Conservation (phyloP, 2,329 filamentous ascomycete species). For the Pezicula carpinea region DNA sequence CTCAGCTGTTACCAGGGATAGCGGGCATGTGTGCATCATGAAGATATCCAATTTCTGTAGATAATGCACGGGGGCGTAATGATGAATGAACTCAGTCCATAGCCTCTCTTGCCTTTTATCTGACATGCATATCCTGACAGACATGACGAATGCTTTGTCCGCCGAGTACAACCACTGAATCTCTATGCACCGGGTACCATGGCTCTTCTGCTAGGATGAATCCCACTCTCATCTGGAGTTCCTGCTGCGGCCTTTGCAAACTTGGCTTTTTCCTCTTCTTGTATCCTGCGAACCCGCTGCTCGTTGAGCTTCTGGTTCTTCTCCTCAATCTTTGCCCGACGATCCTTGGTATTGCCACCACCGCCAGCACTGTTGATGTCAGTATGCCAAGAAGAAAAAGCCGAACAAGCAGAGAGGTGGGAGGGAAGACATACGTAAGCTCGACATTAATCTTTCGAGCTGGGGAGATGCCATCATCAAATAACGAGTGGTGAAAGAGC, state of each 20-base stretch:
- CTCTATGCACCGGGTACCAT: slow-evolving; percentile 14
- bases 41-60: slow-evolving; percentile 21
- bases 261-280: slow-evolving; percentile 24
- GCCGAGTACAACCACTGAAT: background rate
- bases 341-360: slow-evolving; percentile 68
- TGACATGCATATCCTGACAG: background rate
- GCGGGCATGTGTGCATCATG: slow-evolving; percentile 8
- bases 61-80: slow-evolving; percentile 18
- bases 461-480: slow-evolving; percentile 50
- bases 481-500: slow-evolving; percentile 81
- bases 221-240: slow-evolving; percentile 20
- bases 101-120: slow-evolving; percentile 1
- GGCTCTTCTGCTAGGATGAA: slow-evolving; percentile 25
- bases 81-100: slow-evolving; percentile 5
- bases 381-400: slow-evolving; percentile 10
- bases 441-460: slow-evolving; percentile 86
- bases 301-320: slow-evolving; percentile 86
- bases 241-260: slow-evolving; percentile 12
- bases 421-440: slow-evolving; percentile 60
- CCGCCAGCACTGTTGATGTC: slow-evolving; percentile 64
- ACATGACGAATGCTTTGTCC: background rate
- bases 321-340: slow-evolving; percentile 71
- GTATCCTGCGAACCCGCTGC: slow-evolving; percentile 26
- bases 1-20: slow-evolving; percentile 1
- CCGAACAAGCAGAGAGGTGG: slow-evolving; percentile 4